A percentile compares a stretch with the other conserved stretches of the same genome.
Conservation (phyloP, 768 basidiomycete genomes). For the Flagelloscypha sp. region DNA sequence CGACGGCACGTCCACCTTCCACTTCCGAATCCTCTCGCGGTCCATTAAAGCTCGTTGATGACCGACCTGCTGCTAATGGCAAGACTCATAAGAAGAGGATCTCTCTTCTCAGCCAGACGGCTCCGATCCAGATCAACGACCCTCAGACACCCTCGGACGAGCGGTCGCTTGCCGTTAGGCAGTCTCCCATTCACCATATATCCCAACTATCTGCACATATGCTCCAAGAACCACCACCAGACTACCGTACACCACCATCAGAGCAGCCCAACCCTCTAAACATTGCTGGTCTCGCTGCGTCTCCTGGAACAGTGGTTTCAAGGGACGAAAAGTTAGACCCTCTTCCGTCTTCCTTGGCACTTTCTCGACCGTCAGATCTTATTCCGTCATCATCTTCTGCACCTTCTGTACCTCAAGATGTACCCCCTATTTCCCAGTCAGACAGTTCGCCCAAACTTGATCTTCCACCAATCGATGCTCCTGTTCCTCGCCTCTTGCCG, state of each 20-base stretch:
- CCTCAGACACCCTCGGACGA: conserved; percentile 5
- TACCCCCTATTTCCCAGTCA: too few relatives aligned
- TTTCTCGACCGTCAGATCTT: conserved; percentile 16
- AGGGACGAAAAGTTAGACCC: too few relatives aligned
- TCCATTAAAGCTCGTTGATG: not conserved
- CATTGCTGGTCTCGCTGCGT: not conserved
- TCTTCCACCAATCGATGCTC: conserved; percentile 18
- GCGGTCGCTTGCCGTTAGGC: conserved; percentile 1
- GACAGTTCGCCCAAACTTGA: conserved; percentile 28
- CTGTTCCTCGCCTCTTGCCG: conserved; percentile 16
- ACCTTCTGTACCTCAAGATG: conserved; percentile 10
- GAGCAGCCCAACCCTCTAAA: conserved; percentile 8
- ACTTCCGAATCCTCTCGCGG: too few relatives aligned
- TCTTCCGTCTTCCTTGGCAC: too few relatives aligned
- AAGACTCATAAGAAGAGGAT: conserved; percentile 28
- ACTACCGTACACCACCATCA: conserved; percentile 7
- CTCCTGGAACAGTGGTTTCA: too few relatives aligned
- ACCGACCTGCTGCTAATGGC: not conserved
- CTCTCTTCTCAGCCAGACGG: conserved; percentile 60
- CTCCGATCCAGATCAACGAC: conserved; percentile 30
- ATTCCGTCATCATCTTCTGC: conserved; percentile 11
- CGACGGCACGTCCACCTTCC: not conserved
- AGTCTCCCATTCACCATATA: conserved; percentile 22
- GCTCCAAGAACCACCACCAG: conserved; percentile 23
- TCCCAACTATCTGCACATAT: conserved; percentile 36